These are phyloP conservation scores for Hypsizygus ulmarius DNA, from an alignment of 1,284 basidiomycete genomes.

Conservation along the genomic window DNA sequence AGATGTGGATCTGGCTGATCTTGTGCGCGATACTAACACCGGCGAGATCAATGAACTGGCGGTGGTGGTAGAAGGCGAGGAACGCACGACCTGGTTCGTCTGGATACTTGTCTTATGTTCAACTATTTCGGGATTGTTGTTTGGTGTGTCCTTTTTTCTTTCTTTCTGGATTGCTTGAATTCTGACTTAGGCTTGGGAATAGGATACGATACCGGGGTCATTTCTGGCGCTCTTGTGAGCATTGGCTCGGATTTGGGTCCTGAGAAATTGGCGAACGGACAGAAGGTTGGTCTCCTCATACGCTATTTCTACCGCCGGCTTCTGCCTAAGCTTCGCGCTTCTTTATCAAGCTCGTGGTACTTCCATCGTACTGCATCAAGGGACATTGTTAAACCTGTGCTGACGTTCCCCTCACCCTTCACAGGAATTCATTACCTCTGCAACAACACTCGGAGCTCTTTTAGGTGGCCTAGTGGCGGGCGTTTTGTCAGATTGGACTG, in stretches of 20 bases:
- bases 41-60: constrained; percentile 61
- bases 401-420: not conserved
- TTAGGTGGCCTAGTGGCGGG: constrained; percentile 73
- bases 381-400: not conserved
- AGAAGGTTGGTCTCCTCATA: constrained; percentile 49
- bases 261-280: constrained; percentile 51
- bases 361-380: not conserved
- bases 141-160: constrained; percentile 53
- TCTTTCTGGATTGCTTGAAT: not conserved
- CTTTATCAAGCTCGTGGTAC: not conserved
- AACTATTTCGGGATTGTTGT: constrained; percentile 74
- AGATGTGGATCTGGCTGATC: constrained; percentile 18
- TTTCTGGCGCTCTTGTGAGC: constrained; percentile 73
- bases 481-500: constrained; percentile 70
- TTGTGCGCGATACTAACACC: constrained; percentile 32
- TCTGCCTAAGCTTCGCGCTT: not conserved
- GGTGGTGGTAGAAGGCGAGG: constrained; percentile 68
- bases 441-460: constrained; percentile 78
- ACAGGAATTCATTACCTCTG: constrained; percentile 78
- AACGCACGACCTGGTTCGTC: constrained; percentile 66
- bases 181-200: constrained; percentile 2
- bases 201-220: constrained; percentile 82
- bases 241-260: constrained; percentile 71
- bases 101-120: constrained; percentile 67
- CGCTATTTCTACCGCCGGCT: not conserved